Percentiles rank a stretch among this genome's conserved stretches.
phyloP scores from a whole-genome alignment of 2,329 filamentous ascomycete species.

The Parascedosporium putredinis region DNA sequence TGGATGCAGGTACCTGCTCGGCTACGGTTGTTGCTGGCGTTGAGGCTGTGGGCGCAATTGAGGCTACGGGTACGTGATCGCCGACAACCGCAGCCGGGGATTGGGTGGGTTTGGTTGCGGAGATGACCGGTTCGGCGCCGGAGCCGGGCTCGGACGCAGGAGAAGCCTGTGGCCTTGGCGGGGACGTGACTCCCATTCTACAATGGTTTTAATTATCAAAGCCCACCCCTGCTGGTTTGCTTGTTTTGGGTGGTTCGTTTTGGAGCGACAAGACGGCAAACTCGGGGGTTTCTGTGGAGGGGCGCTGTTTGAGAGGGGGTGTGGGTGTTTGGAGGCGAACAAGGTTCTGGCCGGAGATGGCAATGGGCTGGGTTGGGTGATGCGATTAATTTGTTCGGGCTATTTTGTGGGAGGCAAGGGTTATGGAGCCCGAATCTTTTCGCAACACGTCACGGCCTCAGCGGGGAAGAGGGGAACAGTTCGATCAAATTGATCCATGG shows the following conservation, averaged over 20 bases:
- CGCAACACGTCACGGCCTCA: no score
- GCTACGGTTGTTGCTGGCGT: neutral
- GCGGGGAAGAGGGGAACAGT: no score
- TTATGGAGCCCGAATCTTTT: neutral
- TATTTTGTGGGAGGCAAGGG: neutral
- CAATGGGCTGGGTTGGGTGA: no score
- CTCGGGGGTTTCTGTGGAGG: no score
- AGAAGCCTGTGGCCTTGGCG: neutral
- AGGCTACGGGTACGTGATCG: neutral
- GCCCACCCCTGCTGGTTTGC: neutral
- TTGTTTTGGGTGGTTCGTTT: no score
- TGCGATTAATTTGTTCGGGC: neutral
- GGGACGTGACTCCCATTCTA: neutral
- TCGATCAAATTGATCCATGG: no score
- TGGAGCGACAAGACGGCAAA: no score
- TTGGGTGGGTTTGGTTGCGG: neutral
- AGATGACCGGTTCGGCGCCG: neutral
- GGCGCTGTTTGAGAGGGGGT: neutral
- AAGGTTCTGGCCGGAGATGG: no score
- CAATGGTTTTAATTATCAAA: neutral
- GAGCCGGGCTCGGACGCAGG: neutral
- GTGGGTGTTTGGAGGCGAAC: neutral
- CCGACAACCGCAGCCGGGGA: neutral
- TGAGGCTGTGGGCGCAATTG: neutral
- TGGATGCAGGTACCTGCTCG: conserved; percentile 3